Conservation (phyloP, 768 basidiomycete genomes). For the Russula vinacea region DNA sequence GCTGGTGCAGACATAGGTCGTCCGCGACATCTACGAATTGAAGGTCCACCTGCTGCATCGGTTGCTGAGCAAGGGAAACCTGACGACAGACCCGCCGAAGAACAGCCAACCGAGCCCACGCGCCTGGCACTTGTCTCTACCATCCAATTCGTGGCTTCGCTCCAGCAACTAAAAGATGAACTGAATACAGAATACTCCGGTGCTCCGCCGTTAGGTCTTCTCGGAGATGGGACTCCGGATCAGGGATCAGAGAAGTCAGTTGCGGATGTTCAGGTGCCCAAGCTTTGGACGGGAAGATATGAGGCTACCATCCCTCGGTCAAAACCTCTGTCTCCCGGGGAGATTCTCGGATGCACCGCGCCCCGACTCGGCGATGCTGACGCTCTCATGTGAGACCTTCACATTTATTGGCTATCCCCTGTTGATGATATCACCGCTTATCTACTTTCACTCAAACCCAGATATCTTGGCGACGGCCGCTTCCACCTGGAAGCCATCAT, state of each 20-base stretch:
- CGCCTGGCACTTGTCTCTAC: slow-evolving; percentile 91
- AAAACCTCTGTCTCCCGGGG: slow-evolving; percentile 92
- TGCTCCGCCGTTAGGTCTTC: slow-evolving; percentile 22
- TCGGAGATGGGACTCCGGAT: slow-evolving; percentile 22
- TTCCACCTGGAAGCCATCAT: slow-evolving; percentile 99
- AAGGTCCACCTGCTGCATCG: slow-evolving; percentile 37
- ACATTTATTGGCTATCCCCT: slow-evolving; percentile 2
- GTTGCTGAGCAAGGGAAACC: slow-evolving; percentile 15
- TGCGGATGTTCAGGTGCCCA: slow-evolving; percentile 23
- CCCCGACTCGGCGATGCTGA: slow-evolving; percentile 78
- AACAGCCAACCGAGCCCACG: slow-evolving; percentile 43
- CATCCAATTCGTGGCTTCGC: slow-evolving; percentile 93
- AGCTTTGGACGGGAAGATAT: slow-evolving; percentile 61
- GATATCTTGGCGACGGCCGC: slow-evolving; percentile 95
- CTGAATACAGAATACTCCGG: slow-evolving; percentile 47
- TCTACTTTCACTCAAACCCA: slow-evolving; percentile 36
- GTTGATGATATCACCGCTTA: slow-evolving; percentile 10
- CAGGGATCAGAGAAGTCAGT: slow-evolving; percentile 23
- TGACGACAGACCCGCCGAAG: slow-evolving; percentile 27
- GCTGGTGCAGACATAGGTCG: slow-evolving; percentile 43
- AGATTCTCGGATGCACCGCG: slow-evolving; percentile 96
- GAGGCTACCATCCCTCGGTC: slow-evolving; percentile 76
- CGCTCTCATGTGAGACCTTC: slow-evolving; percentile 72
- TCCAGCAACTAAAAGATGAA: slow-evolving; percentile 83
- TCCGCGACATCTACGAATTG: slow-evolving; percentile 56